These are phyloP conservation scores for Pseudofabraea citricarpa DNA, from an alignment of 2,329 filamentous ascomycete species.

Conservation along the genomic window DNA sequence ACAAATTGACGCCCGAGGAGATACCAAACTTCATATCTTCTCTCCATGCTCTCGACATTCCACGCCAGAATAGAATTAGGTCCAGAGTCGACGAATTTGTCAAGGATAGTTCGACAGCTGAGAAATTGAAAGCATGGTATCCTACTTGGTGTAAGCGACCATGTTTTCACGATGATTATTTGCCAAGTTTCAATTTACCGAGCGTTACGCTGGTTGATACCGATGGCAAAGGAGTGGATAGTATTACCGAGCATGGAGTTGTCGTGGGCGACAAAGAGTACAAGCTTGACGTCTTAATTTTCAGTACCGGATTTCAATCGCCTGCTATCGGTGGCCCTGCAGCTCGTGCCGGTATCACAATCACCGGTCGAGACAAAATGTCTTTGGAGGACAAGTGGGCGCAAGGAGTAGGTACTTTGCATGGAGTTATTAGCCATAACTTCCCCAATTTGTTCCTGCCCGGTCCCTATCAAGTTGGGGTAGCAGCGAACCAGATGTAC, in stretches of 20 bases:
- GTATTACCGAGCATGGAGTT: conserved; percentile 39
- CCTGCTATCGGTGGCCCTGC: conserved; percentile 24
- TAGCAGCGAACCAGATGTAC: conserved; percentile 34
- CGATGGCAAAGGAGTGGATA: conserved; percentile 44
- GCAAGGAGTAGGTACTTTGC: conserved; percentile 45
- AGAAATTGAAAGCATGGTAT: conserved; percentile 54
- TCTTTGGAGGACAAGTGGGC: conserved; percentile 35
- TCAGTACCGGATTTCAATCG: conserved; percentile 38
- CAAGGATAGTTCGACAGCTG: conserved; percentile 44
- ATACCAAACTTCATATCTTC: no score
- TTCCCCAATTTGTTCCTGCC: conserved; percentile 54
- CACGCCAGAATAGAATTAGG: conserved; percentile 39
- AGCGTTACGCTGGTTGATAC: conserved; percentile 59
- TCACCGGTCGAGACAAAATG: conserved; percentile 36
- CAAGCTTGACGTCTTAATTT: conserved; percentile 40
- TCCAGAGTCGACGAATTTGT: conserved; percentile 45
- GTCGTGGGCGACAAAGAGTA: conserved; percentile 43
- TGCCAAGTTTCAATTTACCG: conserved; percentile 51
- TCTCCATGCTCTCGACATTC: conserved; percentile 36
- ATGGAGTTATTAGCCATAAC: conserved; percentile 41
- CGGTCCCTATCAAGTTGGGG: conserved; percentile 36
- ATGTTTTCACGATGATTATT: conserved; percentile 55
- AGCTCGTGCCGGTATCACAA: conserved; percentile 29
- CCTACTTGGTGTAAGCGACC: conserved; percentile 59
- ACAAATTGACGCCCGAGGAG: conserved; percentile 29